Base-by-base conservation (phyloP, 2,329 filamentous ascomycete species). In the Penicillium sp. region DNA sequence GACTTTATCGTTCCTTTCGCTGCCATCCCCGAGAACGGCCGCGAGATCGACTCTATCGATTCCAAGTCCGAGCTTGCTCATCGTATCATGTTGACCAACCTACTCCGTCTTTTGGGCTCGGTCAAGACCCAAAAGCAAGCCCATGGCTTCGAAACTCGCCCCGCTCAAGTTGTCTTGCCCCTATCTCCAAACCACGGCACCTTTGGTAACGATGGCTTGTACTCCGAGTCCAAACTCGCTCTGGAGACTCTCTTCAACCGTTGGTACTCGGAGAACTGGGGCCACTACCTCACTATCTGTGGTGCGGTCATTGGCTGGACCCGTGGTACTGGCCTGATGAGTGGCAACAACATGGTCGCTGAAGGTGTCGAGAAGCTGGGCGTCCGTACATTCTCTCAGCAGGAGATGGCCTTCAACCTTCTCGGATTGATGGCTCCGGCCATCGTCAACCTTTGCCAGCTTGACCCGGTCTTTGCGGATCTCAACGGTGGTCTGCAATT, bases 241-340 rank as follows among this genome's bases (percentile, higher is more conserved):
- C 83, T 99, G 9, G 94, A 99, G 82, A 97, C 94, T 5, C 85
- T 99, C 37, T 97, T 99, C 85, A 97, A 96, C 80, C 86, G 94
- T 66, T 99, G 94, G 94, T 89, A 96, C 77, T 96, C 94, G 0
- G 94, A 99, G 79, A 92, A 86, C 79, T 99, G 94, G 94, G 88
- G 86, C 63, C 93, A 93, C 79, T 99, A 95, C 80, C 90, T 99
- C 68, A 97, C 93, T 58, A 94, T 99, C 66, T 99, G 94, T 68
- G 94, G 94, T 80, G 93, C 93, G 61, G 91, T 97, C 75, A 99
- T 99, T 72, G 94, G 94, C 61, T 99, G 94, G 94, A 99, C 94
- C 66, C 93, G 94, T 79, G 94, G 93, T 63, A 99, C 94, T 61
- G 94, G 94, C 72, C 86, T 99, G 67, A 99, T 99, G 93, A 90